A percentile compares a stretch with the other conserved stretches of the same genome.
phyloP scores from a whole-genome alignment of 805 yeast species.

The Pichia gijzeniarum region DNA sequence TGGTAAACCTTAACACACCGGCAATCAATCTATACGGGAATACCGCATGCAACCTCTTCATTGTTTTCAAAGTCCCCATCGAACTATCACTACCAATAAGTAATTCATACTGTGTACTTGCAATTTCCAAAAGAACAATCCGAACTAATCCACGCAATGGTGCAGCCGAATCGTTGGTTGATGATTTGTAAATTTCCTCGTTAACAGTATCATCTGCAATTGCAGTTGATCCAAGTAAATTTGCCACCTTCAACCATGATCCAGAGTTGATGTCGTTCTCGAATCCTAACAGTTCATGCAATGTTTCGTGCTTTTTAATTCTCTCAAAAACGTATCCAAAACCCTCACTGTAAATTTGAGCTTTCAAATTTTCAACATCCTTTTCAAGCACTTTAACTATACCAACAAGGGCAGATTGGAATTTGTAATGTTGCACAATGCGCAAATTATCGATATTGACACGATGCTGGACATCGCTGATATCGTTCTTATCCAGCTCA shows the following conservation, averaged over 20 bases:
- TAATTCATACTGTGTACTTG: constrained; percentile 76
- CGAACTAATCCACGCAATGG: constrained; percentile 64
- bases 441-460: constrained; percentile 52
- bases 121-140: constrained; percentile 76
- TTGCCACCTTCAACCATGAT: constrained; percentile 5
- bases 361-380: constrained; percentile 38
- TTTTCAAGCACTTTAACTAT: constrained; percentile 26
- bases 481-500: constrained; percentile 37
- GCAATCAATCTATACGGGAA: constrained; percentile 78
- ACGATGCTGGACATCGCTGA: constrained; percentile 52
- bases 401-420: constrained; percentile 50
- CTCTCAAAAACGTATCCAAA: constrained; percentile 58
- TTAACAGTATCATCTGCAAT: constrained; percentile 43
- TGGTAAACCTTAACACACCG: constrained; percentile 73
- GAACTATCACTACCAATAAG: constrained; percentile 80
- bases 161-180: constrained; percentile 27
- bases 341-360: constrained; percentile 35
- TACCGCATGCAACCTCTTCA: constrained; percentile 62
- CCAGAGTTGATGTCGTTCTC: background rate
- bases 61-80: constrained; percentile 64
- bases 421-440: constrained; percentile 56
- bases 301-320: constrained; percentile 40
- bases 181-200: background rate
- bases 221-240: background rate
- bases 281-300: constrained; percentile 10